Evolutionary conservation across 2,329 filamentous ascomycete species (phyloP).

Genomic region (Talaromyces rugulosus): DNA sequence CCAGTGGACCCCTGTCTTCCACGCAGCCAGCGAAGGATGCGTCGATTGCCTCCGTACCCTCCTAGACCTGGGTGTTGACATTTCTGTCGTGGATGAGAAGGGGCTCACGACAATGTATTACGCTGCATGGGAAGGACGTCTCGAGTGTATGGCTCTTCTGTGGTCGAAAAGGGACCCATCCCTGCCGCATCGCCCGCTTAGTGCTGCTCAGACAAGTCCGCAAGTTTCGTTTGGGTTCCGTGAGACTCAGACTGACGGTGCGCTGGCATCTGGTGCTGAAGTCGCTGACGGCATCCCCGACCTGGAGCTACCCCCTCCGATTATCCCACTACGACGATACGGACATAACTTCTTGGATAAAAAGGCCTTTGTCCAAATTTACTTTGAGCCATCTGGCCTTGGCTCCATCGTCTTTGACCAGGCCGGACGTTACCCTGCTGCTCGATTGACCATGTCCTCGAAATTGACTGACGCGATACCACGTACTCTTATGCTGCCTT

Average conservation of each 20-base stretch:
- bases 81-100: constrained; percentile 84
- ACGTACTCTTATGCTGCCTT: constrained; percentile 89
- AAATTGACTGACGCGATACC: constrained; percentile 95
- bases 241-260: constrained; percentile 27
- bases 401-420: constrained; percentile 93
- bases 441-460: constrained; percentile 90
- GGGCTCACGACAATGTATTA: constrained; percentile 94
- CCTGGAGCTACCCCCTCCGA: constrained; percentile 87
- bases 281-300: constrained; percentile 86
- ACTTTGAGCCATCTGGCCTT: constrained; percentile 64
- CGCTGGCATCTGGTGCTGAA: constrained; percentile 28
- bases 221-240: constrained; percentile 19
- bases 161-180: constrained; percentile 34
- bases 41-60: constrained; percentile 80
- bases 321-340: constrained; percentile 89
- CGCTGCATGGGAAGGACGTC: constrained; percentile 93
- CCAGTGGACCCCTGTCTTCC: constrained; percentile 93
- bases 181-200: constrained; percentile 27
- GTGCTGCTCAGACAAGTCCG: constrained; percentile 21
- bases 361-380: constrained; percentile 92
- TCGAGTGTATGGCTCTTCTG: constrained; percentile 89
- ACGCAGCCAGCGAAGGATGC: constrained; percentile 94
- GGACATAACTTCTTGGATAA: constrained; percentile 98
- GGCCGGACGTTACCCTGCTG: constrained; percentile 91
- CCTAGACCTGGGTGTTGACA: constrained; percentile 72